Conservation (phyloP, 2,329 filamentous ascomycete genomes). For the Echinosphaeria canescens region DNA sequence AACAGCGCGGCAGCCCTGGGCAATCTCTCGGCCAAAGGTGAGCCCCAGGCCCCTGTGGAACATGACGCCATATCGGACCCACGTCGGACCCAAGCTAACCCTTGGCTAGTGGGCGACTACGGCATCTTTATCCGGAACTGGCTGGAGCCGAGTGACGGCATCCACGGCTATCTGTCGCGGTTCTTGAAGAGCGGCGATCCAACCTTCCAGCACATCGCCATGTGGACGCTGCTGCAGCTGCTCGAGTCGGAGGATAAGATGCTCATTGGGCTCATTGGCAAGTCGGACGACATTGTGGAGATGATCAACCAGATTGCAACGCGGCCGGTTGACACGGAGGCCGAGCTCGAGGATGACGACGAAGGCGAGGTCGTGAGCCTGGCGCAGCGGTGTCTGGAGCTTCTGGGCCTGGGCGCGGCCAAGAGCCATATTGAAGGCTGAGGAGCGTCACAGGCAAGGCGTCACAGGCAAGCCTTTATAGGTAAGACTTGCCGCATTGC, state of each 20-base stretch:
- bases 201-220: constrained; percentile 97
- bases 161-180: constrained; percentile 82
- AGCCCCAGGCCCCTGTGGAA: constrained; percentile 5
- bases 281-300: constrained; percentile 76
- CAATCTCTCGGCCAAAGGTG: constrained; percentile 94
- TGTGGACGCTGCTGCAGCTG: constrained; percentile 91
- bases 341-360: constrained; percentile 72
- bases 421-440: constrained; percentile 70
- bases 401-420: constrained; percentile 53
- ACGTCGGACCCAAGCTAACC: too few relatives aligned
- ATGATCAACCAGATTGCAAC: constrained; percentile 87
- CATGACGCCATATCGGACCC: too few relatives aligned
- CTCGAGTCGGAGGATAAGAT: constrained; percentile 87
- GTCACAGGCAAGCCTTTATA: too few relatives aligned
- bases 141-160: constrained; percentile 79
- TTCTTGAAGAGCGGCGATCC: constrained; percentile 90
- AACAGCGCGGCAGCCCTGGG: constrained; percentile 93
- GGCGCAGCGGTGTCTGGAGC: constrained; percentile 73
- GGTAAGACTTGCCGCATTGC: too few relatives aligned
- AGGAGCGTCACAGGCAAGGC: too few relatives aligned
- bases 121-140: constrained; percentile 90
- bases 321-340: constrained; percentile 69
- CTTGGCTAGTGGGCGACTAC: constrained; percentile 64
- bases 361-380: constrained; percentile 86
- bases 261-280: constrained; percentile 71